Conservation (phyloP, 2,329 filamentous ascomycete species). For the Microsporum canis region DNA sequence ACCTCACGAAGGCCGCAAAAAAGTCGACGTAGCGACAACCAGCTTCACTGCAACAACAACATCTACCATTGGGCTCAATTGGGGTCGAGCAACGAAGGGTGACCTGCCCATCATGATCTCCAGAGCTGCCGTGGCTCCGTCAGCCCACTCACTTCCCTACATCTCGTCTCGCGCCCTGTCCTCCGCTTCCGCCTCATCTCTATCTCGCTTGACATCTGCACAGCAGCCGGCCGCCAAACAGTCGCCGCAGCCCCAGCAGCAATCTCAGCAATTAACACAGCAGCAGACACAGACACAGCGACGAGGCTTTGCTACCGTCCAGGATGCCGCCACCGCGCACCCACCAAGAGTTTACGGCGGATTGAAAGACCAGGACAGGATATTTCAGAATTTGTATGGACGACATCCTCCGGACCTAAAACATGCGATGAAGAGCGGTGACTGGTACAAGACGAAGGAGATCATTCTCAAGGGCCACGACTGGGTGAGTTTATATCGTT, state of each 20-base stretch:
- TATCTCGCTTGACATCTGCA: conserved; percentile 20
- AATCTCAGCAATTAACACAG: conserved; percentile 22
- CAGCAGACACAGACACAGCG: conserved; percentile 29
- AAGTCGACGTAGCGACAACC: neutral
- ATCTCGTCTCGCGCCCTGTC: conserved; percentile 33
- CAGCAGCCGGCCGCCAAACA: conserved; percentile 11
- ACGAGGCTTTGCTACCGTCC: conserved; percentile 70
- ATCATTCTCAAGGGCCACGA: conserved; percentile 95
- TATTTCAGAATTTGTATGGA: conserved; percentile 97
- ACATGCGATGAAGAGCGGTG: conserved; percentile 92
- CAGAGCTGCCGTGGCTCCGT: conserved; percentile 34
- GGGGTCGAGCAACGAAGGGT: neutral
- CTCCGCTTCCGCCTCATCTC: conserved; percentile 20
- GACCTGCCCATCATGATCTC: conserved; percentile 32
- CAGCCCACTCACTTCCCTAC: conserved; percentile 31
- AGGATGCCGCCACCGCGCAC: conserved; percentile 51
- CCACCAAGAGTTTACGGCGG: conserved; percentile 66
- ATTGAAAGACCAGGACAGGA: conserved; percentile 90
- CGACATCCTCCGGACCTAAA: conserved; percentile 85
- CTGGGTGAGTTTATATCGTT: conserved; percentile 46
- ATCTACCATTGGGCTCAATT: conserved; percentile 4
- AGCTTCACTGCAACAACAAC: neutral
- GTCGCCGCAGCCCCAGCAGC: conserved; percentile 17
- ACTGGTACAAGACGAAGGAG: conserved; percentile 99
- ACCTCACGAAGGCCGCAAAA: neutral